Percentiles rank a stretch among this genome's conserved stretches.
These are phyloP conservation scores for Globisporangium parvum DNA, from an alignment of 352 stramenopile species.

Conservation along the genomic window DNA sequence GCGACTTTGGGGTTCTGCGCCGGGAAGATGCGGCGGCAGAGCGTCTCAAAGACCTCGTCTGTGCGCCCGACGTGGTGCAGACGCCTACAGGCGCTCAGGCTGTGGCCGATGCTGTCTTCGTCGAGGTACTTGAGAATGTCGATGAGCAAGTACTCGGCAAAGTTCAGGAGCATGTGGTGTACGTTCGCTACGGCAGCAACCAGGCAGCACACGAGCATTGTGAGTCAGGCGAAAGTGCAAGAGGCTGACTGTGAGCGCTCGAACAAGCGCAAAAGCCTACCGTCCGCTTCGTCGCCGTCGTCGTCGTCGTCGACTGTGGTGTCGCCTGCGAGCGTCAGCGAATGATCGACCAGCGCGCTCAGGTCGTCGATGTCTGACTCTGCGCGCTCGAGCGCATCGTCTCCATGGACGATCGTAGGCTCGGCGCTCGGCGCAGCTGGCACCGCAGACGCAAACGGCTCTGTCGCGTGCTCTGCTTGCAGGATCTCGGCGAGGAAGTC, in stretches of 20 bases:
- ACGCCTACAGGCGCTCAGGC: conserved; percentile 47
- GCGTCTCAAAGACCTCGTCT: conserved; percentile 55
- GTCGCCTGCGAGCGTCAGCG: conserved; percentile 2
- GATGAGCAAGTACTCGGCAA: conserved; percentile 63
- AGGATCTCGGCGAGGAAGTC: conserved; percentile 72
- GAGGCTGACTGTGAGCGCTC: background rate
- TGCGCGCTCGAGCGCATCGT: background rate
- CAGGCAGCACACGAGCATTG: background rate
- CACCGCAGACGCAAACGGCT: background rate
- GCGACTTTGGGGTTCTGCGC: conserved; percentile 44
- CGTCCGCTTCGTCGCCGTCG: conserved; percentile 3
- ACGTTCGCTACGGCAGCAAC: conserved; percentile 13
- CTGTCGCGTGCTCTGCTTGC: conserved; percentile 28
- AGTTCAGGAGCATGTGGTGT: conserved; percentile 48
- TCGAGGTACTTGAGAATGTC: conserved; percentile 66
- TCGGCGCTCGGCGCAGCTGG: background rate
- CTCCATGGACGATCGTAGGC: background rate
- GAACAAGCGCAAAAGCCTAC: background rate
- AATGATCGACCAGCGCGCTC: conserved; percentile 7
- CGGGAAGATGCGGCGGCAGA: conserved; percentile 70
- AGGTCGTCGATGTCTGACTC: conserved; percentile 18
- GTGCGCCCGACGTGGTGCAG: conserved; percentile 43
- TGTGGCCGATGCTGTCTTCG: conserved; percentile 60
- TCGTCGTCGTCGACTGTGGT: conserved; percentile 9
- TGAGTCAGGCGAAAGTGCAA: background rate